These are phyloP conservation scores for Daedaleopsis nitida DNA, from an alignment of 768 basidiomycete genomes.

Conservation along the genomic window DNA sequence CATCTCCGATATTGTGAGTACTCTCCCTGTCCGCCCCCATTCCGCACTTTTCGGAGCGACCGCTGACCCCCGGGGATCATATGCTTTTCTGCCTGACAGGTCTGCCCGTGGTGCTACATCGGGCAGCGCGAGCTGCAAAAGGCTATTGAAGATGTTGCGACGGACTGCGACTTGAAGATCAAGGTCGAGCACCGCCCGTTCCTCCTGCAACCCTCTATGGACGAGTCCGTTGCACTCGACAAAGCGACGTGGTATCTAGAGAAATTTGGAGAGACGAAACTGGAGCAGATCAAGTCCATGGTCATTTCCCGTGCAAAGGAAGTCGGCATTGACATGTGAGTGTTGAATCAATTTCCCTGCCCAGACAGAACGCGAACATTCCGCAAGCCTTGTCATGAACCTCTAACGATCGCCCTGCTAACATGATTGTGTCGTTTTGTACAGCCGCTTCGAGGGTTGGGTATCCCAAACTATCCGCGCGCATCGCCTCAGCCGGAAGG, in stretches of 20 bases:
- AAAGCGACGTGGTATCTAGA: slow-evolving; percentile 32
- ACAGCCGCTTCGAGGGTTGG: slow-evolving; percentile 59
- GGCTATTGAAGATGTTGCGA: slow-evolving; percentile 36
- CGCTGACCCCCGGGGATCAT: background rate
- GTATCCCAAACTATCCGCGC: slow-evolving; percentile 68
- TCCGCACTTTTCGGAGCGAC: background rate
- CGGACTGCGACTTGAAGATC: slow-evolving; percentile 33
- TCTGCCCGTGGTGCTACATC: slow-evolving; percentile 47
- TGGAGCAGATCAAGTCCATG: slow-evolving; percentile 33
- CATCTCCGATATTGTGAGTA: slow-evolving; percentile 39
- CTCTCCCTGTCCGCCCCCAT: background rate
- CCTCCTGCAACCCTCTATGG: slow-evolving; percentile 42
- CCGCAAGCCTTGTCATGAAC: background rate
- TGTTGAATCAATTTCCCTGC: slow-evolving; percentile 8
- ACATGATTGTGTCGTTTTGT: background rate
- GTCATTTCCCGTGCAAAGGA: slow-evolving; percentile 38
- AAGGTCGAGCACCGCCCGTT: slow-evolving; percentile 51
- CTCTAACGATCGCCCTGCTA: background rate
- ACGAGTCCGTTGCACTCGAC: slow-evolving; percentile 29
- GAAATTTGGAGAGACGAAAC: slow-evolving; percentile 44
- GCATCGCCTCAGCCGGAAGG: slow-evolving; percentile 73
- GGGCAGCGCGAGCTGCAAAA: slow-evolving; percentile 40
- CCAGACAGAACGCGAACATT: background rate
- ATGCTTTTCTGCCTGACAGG: slow-evolving; percentile 20
- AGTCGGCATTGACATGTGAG: slow-evolving; percentile 49